Conservation (phyloP, 805 yeast species). For the Barnettozyma sp. region DNA sequence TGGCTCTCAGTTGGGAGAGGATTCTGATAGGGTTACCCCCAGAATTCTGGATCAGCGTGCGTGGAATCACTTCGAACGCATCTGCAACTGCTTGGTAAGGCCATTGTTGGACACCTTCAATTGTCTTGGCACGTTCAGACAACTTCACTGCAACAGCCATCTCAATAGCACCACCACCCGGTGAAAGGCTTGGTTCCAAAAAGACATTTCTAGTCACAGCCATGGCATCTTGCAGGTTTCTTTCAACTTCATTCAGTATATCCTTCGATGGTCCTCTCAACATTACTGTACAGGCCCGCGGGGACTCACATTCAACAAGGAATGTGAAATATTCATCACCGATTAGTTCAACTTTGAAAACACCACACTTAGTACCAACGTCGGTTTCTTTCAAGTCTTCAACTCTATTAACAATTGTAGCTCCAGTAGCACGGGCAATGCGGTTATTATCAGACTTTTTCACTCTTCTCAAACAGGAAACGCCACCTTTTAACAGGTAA, state of each 20-base stretch:
- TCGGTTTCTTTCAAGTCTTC: conserved; percentile 92
- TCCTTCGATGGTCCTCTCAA: conserved; percentile 97
- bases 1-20: conserved; percentile 86
- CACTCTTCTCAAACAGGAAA: conserved; percentile 87
- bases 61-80: conserved; percentile 97
- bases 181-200: conserved; percentile 89
- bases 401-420: conserved; percentile 90
- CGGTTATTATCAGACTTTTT: conserved; percentile 94
- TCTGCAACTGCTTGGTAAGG: conserved; percentile 99
- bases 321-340: conserved; percentile 97
- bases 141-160: conserved; percentile 92
- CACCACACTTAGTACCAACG: conserved; percentile 82
- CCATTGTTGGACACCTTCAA: conserved; percentile 96
- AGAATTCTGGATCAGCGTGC: conserved; percentile 94
- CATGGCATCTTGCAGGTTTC: conserved; percentile 98
- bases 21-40: conserved; percentile 94
- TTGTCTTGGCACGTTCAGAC: conserved; percentile 82
- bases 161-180: conserved; percentile 99
- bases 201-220: conserved; percentile 93
- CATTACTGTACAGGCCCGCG: conserved; percentile 89
- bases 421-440: conserved; percentile 95
- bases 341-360: conserved; percentile 86
- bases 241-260: conserved; percentile 89
- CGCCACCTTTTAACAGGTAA: conserved; percentile 86
- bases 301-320: conserved; percentile 71